Percentiles rank a stretch among this genome's conserved stretches.
Conservation (phyloP, 371 early-diverging fungal species). For the Capillidium rhysosporum region DNA sequence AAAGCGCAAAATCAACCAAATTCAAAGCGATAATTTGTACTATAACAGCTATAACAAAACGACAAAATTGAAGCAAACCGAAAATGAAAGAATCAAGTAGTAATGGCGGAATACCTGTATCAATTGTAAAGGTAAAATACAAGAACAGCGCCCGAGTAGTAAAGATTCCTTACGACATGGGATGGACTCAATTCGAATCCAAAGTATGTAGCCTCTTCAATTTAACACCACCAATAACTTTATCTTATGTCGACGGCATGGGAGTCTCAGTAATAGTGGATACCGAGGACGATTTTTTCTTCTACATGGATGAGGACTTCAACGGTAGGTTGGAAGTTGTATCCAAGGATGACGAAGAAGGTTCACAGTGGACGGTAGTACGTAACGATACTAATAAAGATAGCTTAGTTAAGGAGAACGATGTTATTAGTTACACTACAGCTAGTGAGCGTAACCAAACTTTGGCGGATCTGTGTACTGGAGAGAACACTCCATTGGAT, state of each 20-base stretch:
- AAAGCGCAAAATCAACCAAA: too few species aligned
- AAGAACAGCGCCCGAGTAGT: not conserved
- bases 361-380: not conserved
- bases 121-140: not conserved
- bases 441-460: not conserved
- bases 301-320: not conserved
- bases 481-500: too few species aligned
- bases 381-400: not conserved
- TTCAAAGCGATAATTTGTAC: too few species aligned
- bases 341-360: not conserved
- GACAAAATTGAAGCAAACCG: too few species aligned
- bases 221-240: not conserved
- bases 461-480: too few species aligned
- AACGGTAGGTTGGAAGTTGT: not conserved
- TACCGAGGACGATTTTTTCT: not conserved
- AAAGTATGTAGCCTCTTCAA: not conserved
- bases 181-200: not conserved
- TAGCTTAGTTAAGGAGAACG: not conserved
- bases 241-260: not conserved
- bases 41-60: too few species aligned
- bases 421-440: not conserved
- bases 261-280: constrained; percentile 1
- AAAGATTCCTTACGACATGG: not conserved
- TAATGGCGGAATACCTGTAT: too few species aligned
- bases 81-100: too few species aligned